Evolutionary conservation across 176 grass and related monocot genomes (phyloP), one percentile per base, ranked within the genome.

Genomic region (Olyra latifolia): DNA sequence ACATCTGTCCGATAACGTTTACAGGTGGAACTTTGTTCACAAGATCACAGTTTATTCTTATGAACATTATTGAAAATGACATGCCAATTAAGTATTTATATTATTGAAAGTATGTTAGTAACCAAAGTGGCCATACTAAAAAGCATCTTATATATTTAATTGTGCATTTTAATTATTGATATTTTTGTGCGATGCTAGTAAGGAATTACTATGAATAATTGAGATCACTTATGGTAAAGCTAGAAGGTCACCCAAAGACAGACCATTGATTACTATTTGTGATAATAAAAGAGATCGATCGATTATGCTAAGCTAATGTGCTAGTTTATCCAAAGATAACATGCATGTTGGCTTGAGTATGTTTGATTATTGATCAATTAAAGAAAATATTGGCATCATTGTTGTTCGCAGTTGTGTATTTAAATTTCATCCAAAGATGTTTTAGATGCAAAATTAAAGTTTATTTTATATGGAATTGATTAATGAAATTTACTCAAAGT

Each of bases 391-490:
- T 69, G 45, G 40, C n/a, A 69, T 69, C 41, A 69, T 15, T 45
- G 13, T 69, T 64, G 30, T 20, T 20, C 4, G 2, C 11, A 16
- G 22, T 2, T 10, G 11, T 50, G 44, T 20, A 30, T 71, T 8
- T 20, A 50, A 50, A 32, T 50, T 71, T 49, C 46, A 71, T 71
- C 69, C 46, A 71, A 71, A 71, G 44, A 71, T 50, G 25, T 49
- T 29, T 50, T 32, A 10, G 15, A 71, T 13, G 14, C 8, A 20
- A 14, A 32, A 0, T 50, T 9, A 50, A 9, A 8, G 25, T 50
- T 52, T 57, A 8, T 67, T 72, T 1, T 32, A 43, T 50, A 49
- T 25, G n/a, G n/a, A n/a, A n/a, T n/a, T n/a, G n/a, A n/a, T n/a
- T n/a, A n/a, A n/a, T n/a, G n/a, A n/a, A 1, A 9, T 50, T 19